These are phyloP conservation scores for Nakataea oryzae DNA, from an alignment of 2,329 filamentous ascomycete species.

Conservation along the genomic window DNA sequence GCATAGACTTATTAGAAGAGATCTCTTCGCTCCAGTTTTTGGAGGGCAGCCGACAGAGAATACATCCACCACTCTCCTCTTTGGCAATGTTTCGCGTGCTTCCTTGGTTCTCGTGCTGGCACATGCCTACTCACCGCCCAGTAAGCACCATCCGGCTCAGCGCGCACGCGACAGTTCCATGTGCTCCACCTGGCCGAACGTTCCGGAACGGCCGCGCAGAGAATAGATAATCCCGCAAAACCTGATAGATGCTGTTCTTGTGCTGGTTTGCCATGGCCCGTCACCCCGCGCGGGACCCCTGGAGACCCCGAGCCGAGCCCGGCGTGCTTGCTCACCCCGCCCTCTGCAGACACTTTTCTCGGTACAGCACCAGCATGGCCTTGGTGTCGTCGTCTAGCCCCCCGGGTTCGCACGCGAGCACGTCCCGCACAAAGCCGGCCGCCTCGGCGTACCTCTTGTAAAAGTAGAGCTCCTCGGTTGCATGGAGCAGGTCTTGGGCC, in stretches of 20 bases:
- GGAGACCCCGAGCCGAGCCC: background rate
- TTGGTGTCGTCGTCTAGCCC: constrained; percentile 33
- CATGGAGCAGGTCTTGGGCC: constrained; percentile 40
- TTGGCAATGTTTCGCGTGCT: too few species aligned
- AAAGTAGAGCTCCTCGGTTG: constrained; percentile 48
- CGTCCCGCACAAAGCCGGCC: constrained; percentile 24
- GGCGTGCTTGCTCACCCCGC: background rate
- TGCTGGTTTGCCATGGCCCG: too few species aligned
- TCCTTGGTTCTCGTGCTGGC: background rate
- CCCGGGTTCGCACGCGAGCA: constrained; percentile 19
- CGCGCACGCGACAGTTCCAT: background rate
- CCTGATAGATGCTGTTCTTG: background rate
- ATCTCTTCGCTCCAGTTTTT: background rate
- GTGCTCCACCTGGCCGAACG: background rate
- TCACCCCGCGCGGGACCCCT: background rate
- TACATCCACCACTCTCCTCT: background rate
- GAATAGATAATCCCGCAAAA: too few species aligned
- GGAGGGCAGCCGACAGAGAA: background rate
- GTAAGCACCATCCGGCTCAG: too few species aligned
- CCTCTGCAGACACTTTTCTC: constrained; percentile 27
- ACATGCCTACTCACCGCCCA: background rate
- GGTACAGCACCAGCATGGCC: constrained; percentile 29
- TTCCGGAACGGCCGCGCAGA: too few species aligned
- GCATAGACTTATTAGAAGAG: background rate
- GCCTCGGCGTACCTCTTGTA: constrained; percentile 35